Evolutionary conservation across 2,329 filamentous ascomycete species (phyloP).

Genomic region (Didymosphaeria variabile): DNA sequence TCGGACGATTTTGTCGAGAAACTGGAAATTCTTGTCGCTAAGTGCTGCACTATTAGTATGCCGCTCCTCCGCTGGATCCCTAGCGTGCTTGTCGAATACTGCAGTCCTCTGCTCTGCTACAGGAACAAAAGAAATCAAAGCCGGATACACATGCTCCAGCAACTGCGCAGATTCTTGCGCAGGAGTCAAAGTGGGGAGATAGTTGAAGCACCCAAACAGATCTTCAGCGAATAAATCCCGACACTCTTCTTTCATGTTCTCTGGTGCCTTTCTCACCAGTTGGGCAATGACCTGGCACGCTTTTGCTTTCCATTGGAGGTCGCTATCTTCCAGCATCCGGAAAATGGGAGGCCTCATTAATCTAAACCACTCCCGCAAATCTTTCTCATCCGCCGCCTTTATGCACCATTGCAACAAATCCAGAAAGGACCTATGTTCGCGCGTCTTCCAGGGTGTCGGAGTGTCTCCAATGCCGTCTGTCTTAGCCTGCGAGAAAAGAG

Average conservation of each 20-base stretch:
- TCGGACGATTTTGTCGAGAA: conserved; percentile 57
- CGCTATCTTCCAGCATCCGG: conserved; percentile 71
- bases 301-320: conserved; percentile 61
- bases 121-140: conserved; percentile 66
- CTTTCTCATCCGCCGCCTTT: conserved; percentile 57
- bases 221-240: conserved; percentile 78
- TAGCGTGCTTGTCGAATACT: neutral
- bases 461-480: conserved; percentile 60
- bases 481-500: conserved; percentile 66
- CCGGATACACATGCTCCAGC: conserved; percentile 71
- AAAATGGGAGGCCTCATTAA: conserved; percentile 75
- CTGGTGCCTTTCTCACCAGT: conserved; percentile 66
- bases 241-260: conserved; percentile 64
- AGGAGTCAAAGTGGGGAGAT: conserved; percentile 79
- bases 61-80: neutral
- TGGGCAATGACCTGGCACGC: conserved; percentile 64
- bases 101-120: conserved; percentile 13
- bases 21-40: conserved; percentile 26
- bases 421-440: conserved; percentile 59
- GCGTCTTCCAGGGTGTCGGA: conserved; percentile 64
- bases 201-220: conserved; percentile 75
- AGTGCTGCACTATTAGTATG: conserved; percentile 19
- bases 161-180: conserved; percentile 73
- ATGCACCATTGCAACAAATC: conserved; percentile 71
- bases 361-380: conserved; percentile 69